A percentile compares a stretch with the other conserved stretches of the same genome.
Conservation (phyloP, 2,329 filamentous ascomycete genomes). For the Rutstroemia sp. region DNA sequence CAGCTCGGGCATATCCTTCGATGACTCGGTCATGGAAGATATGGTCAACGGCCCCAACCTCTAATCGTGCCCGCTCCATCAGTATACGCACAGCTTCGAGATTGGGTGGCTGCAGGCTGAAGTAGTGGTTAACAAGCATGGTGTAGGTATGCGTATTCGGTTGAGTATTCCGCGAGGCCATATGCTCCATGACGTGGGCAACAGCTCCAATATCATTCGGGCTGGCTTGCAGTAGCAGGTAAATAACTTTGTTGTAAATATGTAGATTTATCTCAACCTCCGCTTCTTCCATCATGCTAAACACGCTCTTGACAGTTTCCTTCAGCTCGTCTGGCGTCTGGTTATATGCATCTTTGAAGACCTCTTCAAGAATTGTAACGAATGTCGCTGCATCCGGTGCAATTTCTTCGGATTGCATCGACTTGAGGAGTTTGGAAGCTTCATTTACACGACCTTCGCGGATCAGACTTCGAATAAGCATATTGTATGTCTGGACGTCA, state of each 20-base stretch:
- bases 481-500: slow-evolving; percentile 53
- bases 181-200: slow-evolving; percentile 53
- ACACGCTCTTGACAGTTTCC: slow-evolving; percentile 43
- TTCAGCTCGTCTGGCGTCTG: slow-evolving; percentile 42
- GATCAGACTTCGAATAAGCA: slow-evolving; percentile 55
- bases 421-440: slow-evolving; percentile 44
- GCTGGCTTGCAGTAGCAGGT: slow-evolving; percentile 44
- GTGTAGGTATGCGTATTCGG: slow-evolving; percentile 65
- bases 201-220: slow-evolving; percentile 39
- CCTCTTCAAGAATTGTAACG: slow-evolving; percentile 60
- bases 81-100: slow-evolving; percentile 52
- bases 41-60: slow-evolving; percentile 37
- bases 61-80: slow-evolving; percentile 40
- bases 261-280: slow-evolving; percentile 53
- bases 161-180: slow-evolving; percentile 45
- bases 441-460: slow-evolving; percentile 39
- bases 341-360: slow-evolving; percentile 37
- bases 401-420: slow-evolving; percentile 51
- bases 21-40: slow-evolving; percentile 65
- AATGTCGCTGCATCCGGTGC: slow-evolving; percentile 62
- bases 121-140: slow-evolving; percentile 62
- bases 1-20: slow-evolving; percentile 53
- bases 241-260: slow-evolving; percentile 64
- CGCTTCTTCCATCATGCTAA: slow-evolving; percentile 48
- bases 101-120: slow-evolving; percentile 50